Evolutionary conservation across 345 rosid species (phyloP), one percentile per base, ranked within the genome.

Genomic region (Adansonia digitata): DNA sequence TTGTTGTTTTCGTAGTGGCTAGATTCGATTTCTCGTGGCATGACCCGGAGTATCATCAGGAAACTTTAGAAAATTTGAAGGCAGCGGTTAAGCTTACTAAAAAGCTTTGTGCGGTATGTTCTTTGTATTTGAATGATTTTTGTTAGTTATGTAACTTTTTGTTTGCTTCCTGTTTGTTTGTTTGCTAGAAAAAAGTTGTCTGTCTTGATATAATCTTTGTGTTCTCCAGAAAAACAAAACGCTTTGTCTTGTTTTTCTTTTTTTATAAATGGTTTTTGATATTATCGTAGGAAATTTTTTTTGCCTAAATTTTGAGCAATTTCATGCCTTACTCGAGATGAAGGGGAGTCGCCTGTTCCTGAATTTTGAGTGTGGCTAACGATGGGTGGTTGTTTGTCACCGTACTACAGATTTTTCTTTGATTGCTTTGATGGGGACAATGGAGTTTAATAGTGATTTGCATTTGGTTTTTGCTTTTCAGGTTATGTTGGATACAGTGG

Each of bases 401-500:
- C 0, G n/a, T 65, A 20, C n/a, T 12, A 12, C 15, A 40, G 10
- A 43, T 24, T 27, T 31, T 22, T 66, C 8, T 5, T 66, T 42
- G 35, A 11, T 24, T 66, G 31, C 37, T 66, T 66, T 66, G 24
- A 46, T 29, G 72, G 56, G 10, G 37, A 69, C n/a, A 4, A 9
- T 31, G 42, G 11, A 48, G n/a, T 10, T 24, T 49, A 18, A 29
- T 29, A 48, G 9, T n/a, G 59, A 69, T 48, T 48, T 48, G 11
- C 31, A 18, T 69, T 17, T 45, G 55, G 53, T 67, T 55, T 55
- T 55, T 55, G 29, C 31, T 6, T 57, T 17, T 73, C 77, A 93
- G 99, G 98, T 95, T 81, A 93, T 95, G 99, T 82, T 95, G 80
- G 99, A 95, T 70, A 93, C 98, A 0, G 99, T 95, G 37, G 99